phyloP scores from a whole-genome alignment of 495 filamentous ascomycete genomes.

The Penicillium subrubescens region DNA sequence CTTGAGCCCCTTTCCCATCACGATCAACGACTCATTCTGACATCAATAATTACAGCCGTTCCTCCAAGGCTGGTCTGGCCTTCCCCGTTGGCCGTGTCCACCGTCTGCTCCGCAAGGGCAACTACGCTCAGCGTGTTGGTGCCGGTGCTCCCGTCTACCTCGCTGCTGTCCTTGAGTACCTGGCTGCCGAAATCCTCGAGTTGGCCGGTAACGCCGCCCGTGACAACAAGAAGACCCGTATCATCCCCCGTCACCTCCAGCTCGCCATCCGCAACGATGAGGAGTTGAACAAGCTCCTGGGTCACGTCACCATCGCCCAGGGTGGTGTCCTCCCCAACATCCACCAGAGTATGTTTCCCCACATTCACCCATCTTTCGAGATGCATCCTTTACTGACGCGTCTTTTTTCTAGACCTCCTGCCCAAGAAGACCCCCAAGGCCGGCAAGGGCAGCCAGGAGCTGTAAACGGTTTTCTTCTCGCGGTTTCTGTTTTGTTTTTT shows the following conservation, averaged over 20 bases:
- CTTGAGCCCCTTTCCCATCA: no score
- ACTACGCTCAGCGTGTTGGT: slow-evolving; percentile 99
- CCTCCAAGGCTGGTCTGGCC: slow-evolving; percentile 97
- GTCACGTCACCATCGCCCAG: slow-evolving; percentile 98
- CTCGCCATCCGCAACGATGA: slow-evolving; percentile 99
- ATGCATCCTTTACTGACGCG: slow-evolving; percentile 44
- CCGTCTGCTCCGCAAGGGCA: slow-evolving; percentile 98
- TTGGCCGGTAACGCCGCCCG: slow-evolving; percentile 97
- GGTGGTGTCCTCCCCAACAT: slow-evolving; percentile 99
- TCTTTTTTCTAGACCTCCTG: slow-evolving; percentile 70
- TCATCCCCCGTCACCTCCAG: slow-evolving; percentile 98
- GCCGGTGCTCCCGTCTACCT: slow-evolving; percentile 98
- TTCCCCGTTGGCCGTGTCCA: slow-evolving; percentile 99
- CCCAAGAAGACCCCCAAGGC: slow-evolving; percentile 97
- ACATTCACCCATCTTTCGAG: neutral
- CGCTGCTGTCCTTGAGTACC: slow-evolving; percentile 96
- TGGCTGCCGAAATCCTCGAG: slow-evolving; percentile 98
- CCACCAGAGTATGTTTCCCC: slow-evolving; percentile 79
- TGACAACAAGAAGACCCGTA: slow-evolving; percentile 99
- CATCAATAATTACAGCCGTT: slow-evolving; percentile 66
- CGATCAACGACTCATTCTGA: slow-evolving; percentile 32
- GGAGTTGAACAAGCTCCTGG: slow-evolving; percentile 99
- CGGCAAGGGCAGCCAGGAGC: slow-evolving; percentile 91
- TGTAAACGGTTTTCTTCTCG: slow-evolving; percentile 61
- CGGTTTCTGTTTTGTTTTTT: slow-evolving; percentile 59